phyloP scores from a whole-genome alignment of 2,329 filamentous ascomycete genomes.

The Elsinoe fawcettii region DNA sequence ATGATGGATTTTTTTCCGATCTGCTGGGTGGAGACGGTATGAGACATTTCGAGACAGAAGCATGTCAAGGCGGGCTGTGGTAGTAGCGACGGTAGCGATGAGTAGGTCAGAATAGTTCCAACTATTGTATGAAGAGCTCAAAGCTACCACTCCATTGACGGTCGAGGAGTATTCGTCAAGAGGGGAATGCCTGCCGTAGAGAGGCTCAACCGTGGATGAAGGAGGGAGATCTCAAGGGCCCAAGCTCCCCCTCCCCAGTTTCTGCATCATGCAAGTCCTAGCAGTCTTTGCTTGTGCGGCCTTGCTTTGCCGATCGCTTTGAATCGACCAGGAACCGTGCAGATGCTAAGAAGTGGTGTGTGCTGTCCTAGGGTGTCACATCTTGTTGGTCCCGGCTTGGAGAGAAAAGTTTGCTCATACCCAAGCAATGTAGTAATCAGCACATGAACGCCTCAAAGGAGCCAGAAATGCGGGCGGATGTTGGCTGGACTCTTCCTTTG shows the following conservation, averaged over 20 bases:
- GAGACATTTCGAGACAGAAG: slow-evolving; percentile 11
- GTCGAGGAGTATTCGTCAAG: not conserved
- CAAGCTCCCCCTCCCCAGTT: slow-evolving; percentile 4
- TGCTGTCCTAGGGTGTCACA: not conserved
- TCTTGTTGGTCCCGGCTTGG: not conserved
- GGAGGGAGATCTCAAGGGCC: slow-evolving; percentile 4
- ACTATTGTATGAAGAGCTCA: not conserved
- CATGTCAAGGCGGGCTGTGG: not conserved
- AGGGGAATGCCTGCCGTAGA: slow-evolving; percentile 6
- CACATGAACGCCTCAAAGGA: not conserved
- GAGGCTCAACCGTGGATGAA: slow-evolving; percentile 9
- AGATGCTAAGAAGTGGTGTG: not conserved
- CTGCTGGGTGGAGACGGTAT: slow-evolving; percentile 11
- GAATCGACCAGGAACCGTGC: not conserved
- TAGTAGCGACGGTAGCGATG: not conserved
- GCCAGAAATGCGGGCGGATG: not conserved
- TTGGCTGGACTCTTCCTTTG: not conserved
- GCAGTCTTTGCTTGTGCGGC: not conserved
- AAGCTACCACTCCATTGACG: not conserved
- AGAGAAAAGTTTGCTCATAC: not conserved
- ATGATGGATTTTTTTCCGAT: slow-evolving; percentile 9
- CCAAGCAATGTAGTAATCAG: not conserved
- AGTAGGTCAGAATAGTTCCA: not conserved
- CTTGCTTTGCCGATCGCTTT: not conserved
- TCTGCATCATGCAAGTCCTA: not conserved